Evolutionary conservation across 495 filamentous ascomycete species (phyloP).

Genomic region (Patellaria atrata): DNA sequence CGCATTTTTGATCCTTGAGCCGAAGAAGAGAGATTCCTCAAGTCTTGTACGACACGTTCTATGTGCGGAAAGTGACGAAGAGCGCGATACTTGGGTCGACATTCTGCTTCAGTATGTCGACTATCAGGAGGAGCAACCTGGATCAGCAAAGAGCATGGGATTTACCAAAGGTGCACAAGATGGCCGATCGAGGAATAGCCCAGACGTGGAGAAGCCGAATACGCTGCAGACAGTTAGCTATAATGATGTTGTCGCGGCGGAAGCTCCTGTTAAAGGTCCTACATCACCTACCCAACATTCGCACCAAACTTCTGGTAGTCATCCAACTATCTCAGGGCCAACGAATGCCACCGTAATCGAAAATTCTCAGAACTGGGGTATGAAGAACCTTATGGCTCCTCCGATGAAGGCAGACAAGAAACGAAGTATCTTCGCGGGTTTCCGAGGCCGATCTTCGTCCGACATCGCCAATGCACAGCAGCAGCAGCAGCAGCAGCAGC

Average conservation of each 20-base stretch:
- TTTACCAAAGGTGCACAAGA: conserved; percentile 9
- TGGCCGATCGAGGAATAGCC: conserved; percentile 17
- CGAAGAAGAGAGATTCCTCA: conserved; percentile 87
- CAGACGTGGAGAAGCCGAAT: conserved; percentile 25
- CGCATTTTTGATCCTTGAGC: conserved; percentile 87
- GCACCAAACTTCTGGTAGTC: conserved; percentile 15
- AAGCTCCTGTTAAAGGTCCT: conserved; percentile 47
- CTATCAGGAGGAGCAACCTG: conserved; percentile 35
- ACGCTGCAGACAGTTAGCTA: conserved; percentile 69
- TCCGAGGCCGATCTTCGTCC: conserved; percentile 52
- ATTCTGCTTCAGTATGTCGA: conserved; percentile 85
- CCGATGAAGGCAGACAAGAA: conserved; percentile 64
- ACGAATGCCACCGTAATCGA: conserved; percentile 78
- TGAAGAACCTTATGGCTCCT: conserved; percentile 36
- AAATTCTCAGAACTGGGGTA: conserved; percentile 77
- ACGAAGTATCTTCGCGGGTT: conserved; percentile 79
- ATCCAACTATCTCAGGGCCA: conserved; percentile 59
- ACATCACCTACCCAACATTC: conserved; percentile 27
- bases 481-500: conserved; percentile 6
- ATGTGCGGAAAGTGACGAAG: conserved; percentile 85
- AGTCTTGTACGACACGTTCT: conserved; percentile 87
- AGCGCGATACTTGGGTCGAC: conserved; percentile 89
- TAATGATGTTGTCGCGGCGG: conserved; percentile 63
- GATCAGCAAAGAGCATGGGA: conserved; percentile 8
- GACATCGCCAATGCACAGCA: conserved; percentile 33